Percentiles rank a stretch among this genome's conserved stretches.
Conservation (phyloP, 306 rosid genomes). For the Vicia faba region DNA sequence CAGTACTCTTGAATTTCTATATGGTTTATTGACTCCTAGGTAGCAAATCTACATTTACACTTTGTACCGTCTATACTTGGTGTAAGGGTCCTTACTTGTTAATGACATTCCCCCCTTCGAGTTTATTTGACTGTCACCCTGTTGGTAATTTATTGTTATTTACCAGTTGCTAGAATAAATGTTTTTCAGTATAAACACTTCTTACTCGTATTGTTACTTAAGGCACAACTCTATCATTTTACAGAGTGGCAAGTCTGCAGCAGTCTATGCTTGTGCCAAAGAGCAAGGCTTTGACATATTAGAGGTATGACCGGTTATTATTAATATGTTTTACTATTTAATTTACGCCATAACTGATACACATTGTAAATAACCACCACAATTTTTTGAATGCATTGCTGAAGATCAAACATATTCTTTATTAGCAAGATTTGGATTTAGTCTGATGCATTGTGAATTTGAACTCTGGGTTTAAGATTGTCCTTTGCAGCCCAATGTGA, state of each 20-base stretch:
- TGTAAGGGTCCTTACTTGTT: not conserved
- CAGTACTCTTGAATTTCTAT: slow-evolving; percentile 8
- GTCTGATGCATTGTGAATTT: slow-evolving; percentile 18
- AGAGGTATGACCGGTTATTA: slow-evolving; percentile 61
- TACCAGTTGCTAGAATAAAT: slow-evolving; percentile 19
- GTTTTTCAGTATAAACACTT: slow-evolving; percentile 22
- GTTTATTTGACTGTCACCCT: slow-evolving; percentile 20
- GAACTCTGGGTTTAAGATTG: slow-evolving; percentile 22
- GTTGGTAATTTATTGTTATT: slow-evolving; percentile 17
- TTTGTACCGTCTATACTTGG: slow-evolving; percentile 17
- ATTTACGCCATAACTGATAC: slow-evolving; percentile 22
- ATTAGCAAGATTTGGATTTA: slow-evolving; percentile 26
- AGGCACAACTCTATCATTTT: slow-evolving; percentile 39
- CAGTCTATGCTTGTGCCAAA: slow-evolving; percentile 89
- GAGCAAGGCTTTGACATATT: slow-evolving; percentile 84
- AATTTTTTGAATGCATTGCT: slow-evolving; percentile 24
- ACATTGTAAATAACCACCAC: slow-evolving; percentile 22
- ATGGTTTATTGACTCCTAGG: slow-evolving; percentile 15
- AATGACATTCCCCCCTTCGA: not conserved
- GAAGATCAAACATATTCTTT: slow-evolving; percentile 17
- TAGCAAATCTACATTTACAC: slow-evolving; percentile 8
- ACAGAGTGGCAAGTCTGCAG: slow-evolving; percentile 99
- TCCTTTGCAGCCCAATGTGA: slow-evolving; percentile 1
- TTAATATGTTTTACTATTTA: slow-evolving; percentile 19
- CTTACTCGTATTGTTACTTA: slow-evolving; percentile 31